Evolutionary conservation across 768 basidiomycete species (phyloP).

Genomic region (Tricholoma bakamatsutake): DNA sequence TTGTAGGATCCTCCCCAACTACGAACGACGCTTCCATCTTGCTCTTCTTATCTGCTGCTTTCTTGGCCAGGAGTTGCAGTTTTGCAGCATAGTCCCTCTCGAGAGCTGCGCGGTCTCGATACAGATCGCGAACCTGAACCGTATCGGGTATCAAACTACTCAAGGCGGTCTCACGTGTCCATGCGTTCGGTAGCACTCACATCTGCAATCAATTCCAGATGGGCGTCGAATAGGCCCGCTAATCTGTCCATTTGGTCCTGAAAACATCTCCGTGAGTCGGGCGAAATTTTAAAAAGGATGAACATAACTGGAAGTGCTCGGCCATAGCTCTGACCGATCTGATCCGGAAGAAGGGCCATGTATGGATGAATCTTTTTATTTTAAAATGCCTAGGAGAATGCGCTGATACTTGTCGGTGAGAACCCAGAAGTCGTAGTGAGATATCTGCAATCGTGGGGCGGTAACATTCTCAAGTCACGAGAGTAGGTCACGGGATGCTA

Average conservation of each 20-base stretch:
- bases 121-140: conserved; percentile 64
- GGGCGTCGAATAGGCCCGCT: conserved; percentile 48
- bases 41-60: conserved; percentile 64
- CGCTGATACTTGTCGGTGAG: no score
- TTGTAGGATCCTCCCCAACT: conserved; percentile 64
- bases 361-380: not conserved
- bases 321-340: conserved; percentile 38
- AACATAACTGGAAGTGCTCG: conserved; percentile 46
- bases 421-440: no score
- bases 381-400: no score
- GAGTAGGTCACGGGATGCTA: not conserved
- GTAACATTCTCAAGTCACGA: not conserved
- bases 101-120: conserved; percentile 56
- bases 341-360: conserved; percentile 3
- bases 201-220: conserved; percentile 60
- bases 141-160: not conserved
- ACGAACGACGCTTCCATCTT: conserved; percentile 50
- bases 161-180: not conserved
- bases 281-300: not conserved
- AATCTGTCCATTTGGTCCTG: conserved; percentile 75
- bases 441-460: no score
- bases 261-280: not conserved
- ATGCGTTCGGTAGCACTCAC: conserved; percentile 31
- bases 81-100: conserved; percentile 79
- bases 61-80: conserved; percentile 59